Base-by-base conservation (phyloP, 345 rosid species). In the Eutrema japonicum region DNA sequence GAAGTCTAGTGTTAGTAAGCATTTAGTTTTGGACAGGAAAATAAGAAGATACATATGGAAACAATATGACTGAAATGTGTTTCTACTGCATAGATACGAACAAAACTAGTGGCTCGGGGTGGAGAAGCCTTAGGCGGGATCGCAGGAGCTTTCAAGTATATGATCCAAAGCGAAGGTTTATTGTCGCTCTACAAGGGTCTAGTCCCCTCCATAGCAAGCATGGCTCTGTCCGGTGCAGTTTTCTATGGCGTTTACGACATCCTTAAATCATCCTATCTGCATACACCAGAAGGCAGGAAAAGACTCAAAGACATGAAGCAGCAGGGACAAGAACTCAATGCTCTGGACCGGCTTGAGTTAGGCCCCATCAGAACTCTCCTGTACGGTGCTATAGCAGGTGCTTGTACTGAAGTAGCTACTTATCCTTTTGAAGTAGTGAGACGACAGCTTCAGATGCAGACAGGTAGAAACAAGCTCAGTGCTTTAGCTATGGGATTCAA, bases 361-460 rank as follows among this genome's bases (percentile, higher is more conserved):
- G 97, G 95, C 67, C 82, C 97, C 10, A 30, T 82, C 6, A 87
- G 95, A 75, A 94, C 98, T 59, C 84, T 91, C 75, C 68, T 94
- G 2, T 89, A 88, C 42, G 97, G 98, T 53, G 98, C 97, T 41
- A 64, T 91, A 16, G 89, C 96, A 2, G 95, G 98, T 60, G 95
- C 87, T 36, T 91, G 96, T 75, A 84, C 97, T 48, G 98, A 94
- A 83, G 97, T 90, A 69, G 87, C 93, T 22, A 94, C 98, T 2
- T 94, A 94, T 79, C 98, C 97, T 7, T 91, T 91, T 61, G 98
- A 91, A 85, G 96, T 89, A 50, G 96, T 91, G 64, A 87, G 97
- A 80, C 84, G 98, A 67, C 94, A 87, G 43, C 96, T 94, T 74
- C 98, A 94, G 76, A 82, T 94, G 91, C 97, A 94, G 80, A 82